phyloP scores from a whole-genome alignment of 495 filamentous ascomycete species.

The Penicillium alfredii region DNA sequence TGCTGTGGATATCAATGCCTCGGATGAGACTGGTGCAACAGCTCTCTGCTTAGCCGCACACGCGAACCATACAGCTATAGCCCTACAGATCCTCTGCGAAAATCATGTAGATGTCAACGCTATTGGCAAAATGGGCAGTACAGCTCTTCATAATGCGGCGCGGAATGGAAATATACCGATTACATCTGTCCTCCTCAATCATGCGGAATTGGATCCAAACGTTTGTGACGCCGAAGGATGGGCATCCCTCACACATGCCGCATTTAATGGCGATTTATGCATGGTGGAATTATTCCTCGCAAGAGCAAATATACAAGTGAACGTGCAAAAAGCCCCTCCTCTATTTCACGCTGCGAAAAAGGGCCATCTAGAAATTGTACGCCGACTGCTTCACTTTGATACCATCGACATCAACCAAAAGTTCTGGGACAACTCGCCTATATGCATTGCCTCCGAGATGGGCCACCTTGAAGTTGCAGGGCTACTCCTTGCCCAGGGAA shows the following conservation, averaged over 20 bases:
- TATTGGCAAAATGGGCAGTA: background rate
- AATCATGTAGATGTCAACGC: slow-evolving; percentile 6
- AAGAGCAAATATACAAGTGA: slow-evolving; percentile 8
- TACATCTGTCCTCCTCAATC: slow-evolving; percentile 1
- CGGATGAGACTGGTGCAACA: slow-evolving; percentile 3
- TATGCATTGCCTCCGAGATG: slow-evolving; percentile 3
- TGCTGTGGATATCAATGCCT: slow-evolving; percentile 7
- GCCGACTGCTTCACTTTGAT: slow-evolving; percentile 5
- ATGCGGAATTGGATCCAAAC: slow-evolving; percentile 5
- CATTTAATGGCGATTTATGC: slow-evolving; percentile 4
- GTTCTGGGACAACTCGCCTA: slow-evolving; percentile 2
- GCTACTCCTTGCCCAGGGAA: slow-evolving; percentile 4
- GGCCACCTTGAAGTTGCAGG: slow-evolving; percentile 4
- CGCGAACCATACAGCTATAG: slow-evolving; percentile 1
- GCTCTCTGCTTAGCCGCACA: slow-evolving; percentile 8
- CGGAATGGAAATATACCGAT: slow-evolving; percentile 3
- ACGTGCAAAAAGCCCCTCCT: slow-evolving; percentile 3
- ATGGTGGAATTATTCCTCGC: slow-evolving; percentile 5
- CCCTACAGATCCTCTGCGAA: slow-evolving; percentile 3
- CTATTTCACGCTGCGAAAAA: slow-evolving; percentile 6
- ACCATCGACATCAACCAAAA: slow-evolving; percentile 3
- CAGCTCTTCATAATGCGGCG: slow-evolving; percentile 4
- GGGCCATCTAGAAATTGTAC: slow-evolving; percentile 5
- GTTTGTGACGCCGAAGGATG: background rate
- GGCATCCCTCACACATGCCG: slow-evolving; percentile 2